Percentiles rank a stretch among this genome's conserved stretches.
These are phyloP conservation scores for Cubamyces sp. DNA, from an alignment of 768 basidiomycete species.

Conservation along the genomic window DNA sequence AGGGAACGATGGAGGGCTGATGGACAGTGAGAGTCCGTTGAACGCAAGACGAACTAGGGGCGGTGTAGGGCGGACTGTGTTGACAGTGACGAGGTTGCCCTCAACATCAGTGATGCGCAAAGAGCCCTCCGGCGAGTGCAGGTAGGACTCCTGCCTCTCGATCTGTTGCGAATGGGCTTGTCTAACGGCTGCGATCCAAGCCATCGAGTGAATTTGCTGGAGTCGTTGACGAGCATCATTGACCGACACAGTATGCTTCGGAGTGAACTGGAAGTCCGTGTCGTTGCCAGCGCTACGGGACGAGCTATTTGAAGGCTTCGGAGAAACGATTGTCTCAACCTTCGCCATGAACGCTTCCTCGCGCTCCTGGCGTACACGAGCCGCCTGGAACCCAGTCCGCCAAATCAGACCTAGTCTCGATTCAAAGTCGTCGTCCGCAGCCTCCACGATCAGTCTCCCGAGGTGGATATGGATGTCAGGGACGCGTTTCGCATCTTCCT, in stretches of 20 bases:
- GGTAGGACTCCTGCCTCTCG: slow-evolving; percentile 22
- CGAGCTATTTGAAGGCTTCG: slow-evolving; percentile 38
- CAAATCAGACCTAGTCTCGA: slow-evolving; percentile 73
- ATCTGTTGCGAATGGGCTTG: slow-evolving; percentile 48
- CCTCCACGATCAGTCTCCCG: slow-evolving; percentile 70
- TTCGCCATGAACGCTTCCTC: slow-evolving; percentile 84
- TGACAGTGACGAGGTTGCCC: slow-evolving; percentile 50
- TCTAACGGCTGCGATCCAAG: slow-evolving; percentile 57
- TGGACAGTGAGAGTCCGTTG: slow-evolving; percentile 57
- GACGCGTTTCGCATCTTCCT: slow-evolving; percentile 73
- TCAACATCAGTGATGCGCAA: slow-evolving; percentile 31
- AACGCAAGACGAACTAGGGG: slow-evolving; percentile 76
- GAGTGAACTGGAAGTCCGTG: slow-evolving; percentile 64
- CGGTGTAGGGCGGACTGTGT: slow-evolving; percentile 43
- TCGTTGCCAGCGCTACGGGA: slow-evolving; percentile 34
- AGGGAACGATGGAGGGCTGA: slow-evolving; percentile 64
- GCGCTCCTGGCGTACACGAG: slow-evolving; percentile 67
- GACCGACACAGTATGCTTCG: slow-evolving; percentile 67
- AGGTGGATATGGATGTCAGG: slow-evolving; percentile 65
- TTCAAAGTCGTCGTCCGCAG: slow-evolving; percentile 86
- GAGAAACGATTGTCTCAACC: slow-evolving; percentile 61
- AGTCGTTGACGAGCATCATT: slow-evolving; percentile 74
- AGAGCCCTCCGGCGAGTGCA: slow-evolving; percentile 7
- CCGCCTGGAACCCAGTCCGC: slow-evolving; percentile 72
- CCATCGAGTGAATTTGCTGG: slow-evolving; percentile 66